phyloP scores from a whole-genome alignment of 495 filamentous ascomycete species.

The Sordaria brevicollis region DNA sequence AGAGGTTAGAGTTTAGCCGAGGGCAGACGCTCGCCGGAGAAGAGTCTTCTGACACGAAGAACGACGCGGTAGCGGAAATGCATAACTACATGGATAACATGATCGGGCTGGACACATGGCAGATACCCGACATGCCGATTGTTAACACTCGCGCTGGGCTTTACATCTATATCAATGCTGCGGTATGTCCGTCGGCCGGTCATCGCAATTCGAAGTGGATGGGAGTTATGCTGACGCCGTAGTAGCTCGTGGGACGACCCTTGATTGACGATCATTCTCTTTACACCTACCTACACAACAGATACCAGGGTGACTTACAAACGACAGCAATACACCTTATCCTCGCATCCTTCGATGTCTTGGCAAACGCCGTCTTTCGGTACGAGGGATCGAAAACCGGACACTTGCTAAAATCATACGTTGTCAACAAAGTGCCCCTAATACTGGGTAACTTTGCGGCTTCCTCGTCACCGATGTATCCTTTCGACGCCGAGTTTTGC shows the following conservation, averaged over 20 bases:
- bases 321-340: slow-evolving; percentile 71
- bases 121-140: slow-evolving; percentile 53
- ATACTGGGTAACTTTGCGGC: slow-evolving; percentile 57
- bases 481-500: slow-evolving; percentile 62
- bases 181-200: slow-evolving; percentile 41
- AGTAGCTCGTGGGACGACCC: slow-evolving; percentile 68
- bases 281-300: slow-evolving; percentile 66
- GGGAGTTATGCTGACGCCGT: slow-evolving; percentile 22
- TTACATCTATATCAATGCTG: slow-evolving; percentile 83
- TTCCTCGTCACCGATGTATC: slow-evolving; percentile 38
- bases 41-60: slow-evolving; percentile 35
- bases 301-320: slow-evolving; percentile 73
- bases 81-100: slow-evolving; percentile 44
- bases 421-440: slow-evolving; percentile 85
- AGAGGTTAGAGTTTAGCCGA: slow-evolving; percentile 40
- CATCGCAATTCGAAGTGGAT: not conserved
- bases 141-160: slow-evolving; percentile 79
- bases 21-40: slow-evolving; percentile 36
- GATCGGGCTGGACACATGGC: slow-evolving; percentile 42
- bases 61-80: slow-evolving; percentile 33
- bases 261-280: slow-evolving; percentile 71
- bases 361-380: slow-evolving; percentile 76
- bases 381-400: slow-evolving; percentile 61
- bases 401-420: slow-evolving; percentile 76
- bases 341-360: slow-evolving; percentile 76